phyloP scores from a whole-genome alignment of 2,329 filamentous ascomycete species.

The Exophiala alcalophila region DNA sequence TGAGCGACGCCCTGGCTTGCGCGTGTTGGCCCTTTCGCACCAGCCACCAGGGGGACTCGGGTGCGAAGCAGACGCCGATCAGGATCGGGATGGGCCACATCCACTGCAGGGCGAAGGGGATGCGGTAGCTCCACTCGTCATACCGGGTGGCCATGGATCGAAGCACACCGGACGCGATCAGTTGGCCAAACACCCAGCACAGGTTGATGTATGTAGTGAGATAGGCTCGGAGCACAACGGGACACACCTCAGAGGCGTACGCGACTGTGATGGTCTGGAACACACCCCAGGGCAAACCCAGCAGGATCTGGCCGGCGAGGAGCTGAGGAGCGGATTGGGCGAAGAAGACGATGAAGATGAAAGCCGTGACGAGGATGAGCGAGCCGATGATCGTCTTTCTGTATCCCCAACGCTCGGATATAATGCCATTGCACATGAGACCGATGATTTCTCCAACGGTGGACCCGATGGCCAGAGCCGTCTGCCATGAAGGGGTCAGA shows the following conservation, averaged over 20 bases:
- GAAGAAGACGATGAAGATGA: slow-evolving; percentile 42
- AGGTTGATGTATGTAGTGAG: slow-evolving; percentile 38
- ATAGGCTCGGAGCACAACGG: slow-evolving; percentile 33
- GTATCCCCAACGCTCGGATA: slow-evolving; percentile 63
- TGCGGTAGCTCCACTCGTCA: slow-evolving; percentile 34
- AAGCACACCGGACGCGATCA: slow-evolving; percentile 36
- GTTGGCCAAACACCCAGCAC: slow-evolving; percentile 41
- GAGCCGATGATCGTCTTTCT: slow-evolving; percentile 62
- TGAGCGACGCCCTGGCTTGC: slow-evolving; percentile 35
- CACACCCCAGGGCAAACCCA: slow-evolving; percentile 40
- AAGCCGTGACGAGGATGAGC: slow-evolving; percentile 45
- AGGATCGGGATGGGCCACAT: slow-evolving; percentile 49
- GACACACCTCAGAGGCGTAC: slow-evolving; percentile 39
- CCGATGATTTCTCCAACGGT: slow-evolving; percentile 64
- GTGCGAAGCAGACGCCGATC: slow-evolving; percentile 42
- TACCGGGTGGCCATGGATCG: slow-evolving; percentile 29
- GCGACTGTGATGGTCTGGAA: slow-evolving; percentile 35
- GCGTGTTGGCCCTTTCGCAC: slow-evolving; percentile 35
- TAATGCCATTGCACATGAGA: slow-evolving; percentile 61
- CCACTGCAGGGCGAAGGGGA: slow-evolving; percentile 45
- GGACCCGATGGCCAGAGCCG: slow-evolving; percentile 54
- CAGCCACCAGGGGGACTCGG: slow-evolving; percentile 40
- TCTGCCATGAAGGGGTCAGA: slow-evolving; percentile 56
- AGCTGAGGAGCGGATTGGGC: slow-evolving; percentile 35
- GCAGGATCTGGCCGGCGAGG: slow-evolving; percentile 36